Base-by-base conservation (phyloP, 371 early-diverging fungal genomes). In the Neoconidiobolus thromboides region DNA sequence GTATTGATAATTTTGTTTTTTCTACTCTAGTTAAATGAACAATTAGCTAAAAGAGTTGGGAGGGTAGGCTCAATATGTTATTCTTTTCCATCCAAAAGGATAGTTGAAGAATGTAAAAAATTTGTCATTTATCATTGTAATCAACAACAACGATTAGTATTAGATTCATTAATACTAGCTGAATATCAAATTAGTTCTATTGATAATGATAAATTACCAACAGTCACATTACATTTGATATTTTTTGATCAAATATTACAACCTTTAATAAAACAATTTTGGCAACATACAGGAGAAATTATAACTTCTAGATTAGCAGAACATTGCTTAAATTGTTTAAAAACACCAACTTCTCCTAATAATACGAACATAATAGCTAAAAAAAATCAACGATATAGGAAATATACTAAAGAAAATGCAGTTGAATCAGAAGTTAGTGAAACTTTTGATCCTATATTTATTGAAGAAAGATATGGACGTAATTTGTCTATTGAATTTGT, bases 281-380 rank as follows among this genome's bases (percentile, higher is more conserved):
- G 96, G 96, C 94, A 94, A 68, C 94, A 94, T 66, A 68, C 89
- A 1, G 96, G 96, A 36, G 87, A 87, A 47, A 87, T 83, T 53
- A 78, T 96, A 46, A 81, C 87, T 1, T 87, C 91, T 0, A 83
- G 96, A 39, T 76, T 83, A 68, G 96, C 96, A 0, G 83, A 86
- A 44, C 79, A 84, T 61, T 60, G 52, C 42, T n/a, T 52, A 52
- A 10, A 3, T 12, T 44, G 39, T 2, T 10, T 48, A 26, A 12
- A 39, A 7, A 43, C 14, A 6, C 12, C 12, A 44, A 40, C 39
- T 55, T 54, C 4, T 7, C 15, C 14, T 36, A 26, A 26, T 36
- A 65, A 64, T 59, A 48, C 54, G 36, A 70, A 71, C 41, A 71
- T 68, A 40, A 69, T 65, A 37, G 57, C 67, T 40, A 58, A 14